A percentile compares a stretch with the other conserved stretches of the same genome.
Conservation (phyloP, 176 grass and related monocot genomes). For the Phoenix dactylifera region DNA sequence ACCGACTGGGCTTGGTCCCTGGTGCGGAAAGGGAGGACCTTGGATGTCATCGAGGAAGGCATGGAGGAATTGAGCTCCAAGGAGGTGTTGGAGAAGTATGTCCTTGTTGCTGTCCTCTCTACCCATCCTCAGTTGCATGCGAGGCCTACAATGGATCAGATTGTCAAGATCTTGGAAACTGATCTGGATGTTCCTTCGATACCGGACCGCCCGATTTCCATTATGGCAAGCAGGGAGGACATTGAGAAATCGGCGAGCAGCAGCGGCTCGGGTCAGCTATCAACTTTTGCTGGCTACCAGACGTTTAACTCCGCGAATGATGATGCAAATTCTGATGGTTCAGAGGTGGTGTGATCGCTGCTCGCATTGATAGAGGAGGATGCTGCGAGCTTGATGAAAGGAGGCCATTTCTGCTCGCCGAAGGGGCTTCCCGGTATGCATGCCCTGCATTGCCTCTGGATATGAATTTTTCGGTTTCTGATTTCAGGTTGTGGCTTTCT, state of each 20-base stretch:
- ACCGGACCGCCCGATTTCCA: slow-evolving; percentile 53
- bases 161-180: slow-evolving; percentile 72
- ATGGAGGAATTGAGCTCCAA: slow-evolving; percentile 52
- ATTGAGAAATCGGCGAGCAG: slow-evolving; percentile 70
- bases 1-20: slow-evolving; percentile 89
- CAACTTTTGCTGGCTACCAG: slow-evolving; percentile 60
- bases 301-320: slow-evolving; percentile 41
- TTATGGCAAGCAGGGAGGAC: slow-evolving; percentile 51
- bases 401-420: too few species aligned
- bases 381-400: too few species aligned
- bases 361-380: background rate
- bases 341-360: slow-evolving; percentile 31
- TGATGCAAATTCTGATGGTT: slow-evolving; percentile 26
- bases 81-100: slow-evolving; percentile 79
- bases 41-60: slow-evolving; percentile 79
- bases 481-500: too few species aligned
- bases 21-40: slow-evolving; percentile 41
- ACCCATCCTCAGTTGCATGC: slow-evolving; percentile 88
- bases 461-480: too few species aligned
- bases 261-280: slow-evolving; percentile 60
- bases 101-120: slow-evolving; percentile 53
- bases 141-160: slow-evolving; percentile 88
- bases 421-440: too few species aligned
- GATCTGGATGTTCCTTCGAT: slow-evolving; percentile 42
- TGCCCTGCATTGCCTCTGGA: too few species aligned